Conservation (phyloP, 257 asterid species). For the Scutellaria baicalensis region DNA sequence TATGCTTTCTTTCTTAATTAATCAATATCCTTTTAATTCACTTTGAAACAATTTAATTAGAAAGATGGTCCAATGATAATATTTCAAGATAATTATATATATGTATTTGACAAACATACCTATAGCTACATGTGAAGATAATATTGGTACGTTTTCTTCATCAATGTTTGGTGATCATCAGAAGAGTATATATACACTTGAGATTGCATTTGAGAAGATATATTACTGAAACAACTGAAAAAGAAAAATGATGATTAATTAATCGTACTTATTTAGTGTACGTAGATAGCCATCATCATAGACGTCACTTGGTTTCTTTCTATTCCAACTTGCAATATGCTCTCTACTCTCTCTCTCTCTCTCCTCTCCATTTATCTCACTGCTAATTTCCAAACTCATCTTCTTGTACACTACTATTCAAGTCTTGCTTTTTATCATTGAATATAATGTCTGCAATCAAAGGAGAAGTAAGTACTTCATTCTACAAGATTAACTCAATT, state of each 20-base stretch:
- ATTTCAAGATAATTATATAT: too few relatives aligned
- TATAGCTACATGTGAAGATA: background rate
- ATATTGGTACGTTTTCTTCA: background rate
- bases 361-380: background rate
- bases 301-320: slow-evolving; percentile 14
- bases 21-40: too few relatives aligned
- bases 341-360: background rate
- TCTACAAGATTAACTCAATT: background rate
- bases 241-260: too few relatives aligned
- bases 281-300: background rate
- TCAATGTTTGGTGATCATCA: too few relatives aligned
- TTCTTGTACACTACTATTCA: background rate
- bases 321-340: slow-evolving; percentile 15
- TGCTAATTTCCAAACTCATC: background rate
- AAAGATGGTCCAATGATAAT: too few relatives aligned
- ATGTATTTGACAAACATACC: too few relatives aligned
- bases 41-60: too few relatives aligned
- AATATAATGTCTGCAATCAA: slow-evolving; percentile 25
- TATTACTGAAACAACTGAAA: too few relatives aligned
- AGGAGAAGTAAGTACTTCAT: slow-evolving; percentile 32
- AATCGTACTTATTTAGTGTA: background rate
- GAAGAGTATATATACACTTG: too few relatives aligned
- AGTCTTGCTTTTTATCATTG: background rate
- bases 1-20: too few relatives aligned
- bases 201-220: background rate